Base-by-base conservation (phyloP, 2,329 filamentous ascomycete genomes). In the Trichothecium roseum region DNA sequence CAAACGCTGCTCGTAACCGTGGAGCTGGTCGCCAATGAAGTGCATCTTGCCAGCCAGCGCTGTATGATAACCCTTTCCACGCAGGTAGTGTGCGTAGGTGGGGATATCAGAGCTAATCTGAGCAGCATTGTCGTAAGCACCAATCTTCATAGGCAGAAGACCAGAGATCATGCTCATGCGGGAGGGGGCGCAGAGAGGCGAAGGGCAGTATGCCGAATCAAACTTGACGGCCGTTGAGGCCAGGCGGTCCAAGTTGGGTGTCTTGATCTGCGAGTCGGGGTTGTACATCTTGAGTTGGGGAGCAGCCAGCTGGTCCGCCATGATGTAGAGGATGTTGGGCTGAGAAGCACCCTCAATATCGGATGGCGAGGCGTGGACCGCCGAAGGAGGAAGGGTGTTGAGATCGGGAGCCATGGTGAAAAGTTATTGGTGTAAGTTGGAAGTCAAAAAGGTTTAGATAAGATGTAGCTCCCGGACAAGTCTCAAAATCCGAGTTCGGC, bases 1-100 rank as follows among this genome's bases (percentile, higher is more conserved):
- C 50, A 95, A 69, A 38, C 88, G 78, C 51, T 85, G 82, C 65
- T 95, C 88, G 51, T 94, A 95, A 20, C 88, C 88, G 55, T 95
- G 88, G 40, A 95, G 69, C 62, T 95, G 88, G 55, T 95, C 88
- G 24, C 88, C 88, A 37, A 93, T 83, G 55, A 95, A 95, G 62
- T 95, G 88, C 88, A 95, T 95, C 71, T 95, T 95, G 42, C 88
- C 88, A 5, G 88, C 86, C 47, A 95, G 68, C 5, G 82, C 84
- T 10, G 88, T 94, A 60, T 94, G 84, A 52, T 95, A 95, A 36
- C 85, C 86, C 49, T 81, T 78, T 29, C 75, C 70, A 34, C 88
- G 82, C 37, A 95, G 68, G 60, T 94, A 94, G 59, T 95, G 88
- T 8, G 88, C 86, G 53, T 93, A 95, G 1, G 88, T 95, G 12